Evolutionary conservation across 2,329 filamentous ascomycete species (phyloP).

Genomic region (Colletotrichum agaves): DNA sequence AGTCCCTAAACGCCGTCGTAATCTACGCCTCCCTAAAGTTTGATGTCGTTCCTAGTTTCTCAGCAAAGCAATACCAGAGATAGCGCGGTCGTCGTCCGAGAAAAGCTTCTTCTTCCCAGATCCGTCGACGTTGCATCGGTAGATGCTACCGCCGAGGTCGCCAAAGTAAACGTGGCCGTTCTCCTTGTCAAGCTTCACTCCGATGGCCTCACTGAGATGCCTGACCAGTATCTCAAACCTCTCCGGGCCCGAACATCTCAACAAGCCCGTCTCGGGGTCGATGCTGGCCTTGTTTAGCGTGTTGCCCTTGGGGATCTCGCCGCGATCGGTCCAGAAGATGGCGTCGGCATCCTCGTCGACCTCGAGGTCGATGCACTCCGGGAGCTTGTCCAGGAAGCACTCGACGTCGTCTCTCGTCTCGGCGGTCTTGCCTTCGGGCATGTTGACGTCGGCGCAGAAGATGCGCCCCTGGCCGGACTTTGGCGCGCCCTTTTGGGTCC

Average conservation of each 20-base stretch:
- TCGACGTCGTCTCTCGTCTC: slow-evolving; percentile 53
- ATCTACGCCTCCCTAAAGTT: not conserved
- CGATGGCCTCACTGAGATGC: slow-evolving; percentile 59
- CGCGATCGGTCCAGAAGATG: slow-evolving; percentile 71
- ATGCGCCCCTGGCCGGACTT: slow-evolving; percentile 64
- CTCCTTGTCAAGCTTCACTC: slow-evolving; percentile 52
- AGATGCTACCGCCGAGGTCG: slow-evolving; percentile 53
- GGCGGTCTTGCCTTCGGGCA: slow-evolving; percentile 48
- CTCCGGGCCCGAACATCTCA: not conserved
- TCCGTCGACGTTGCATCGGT: slow-evolving; percentile 48
- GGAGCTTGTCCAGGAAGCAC: slow-evolving; percentile 55
- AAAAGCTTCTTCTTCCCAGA: slow-evolving; percentile 43
- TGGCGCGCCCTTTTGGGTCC: slow-evolving; percentile 68
- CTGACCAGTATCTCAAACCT: slow-evolving; percentile 45
- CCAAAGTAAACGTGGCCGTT: slow-evolving; percentile 51
- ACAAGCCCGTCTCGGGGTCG: slow-evolving; percentile 34
- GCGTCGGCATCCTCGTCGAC: slow-evolving; percentile 56
- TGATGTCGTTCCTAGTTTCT: not conserved
- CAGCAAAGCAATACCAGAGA: slow-evolving; percentile 17
- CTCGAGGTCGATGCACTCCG: slow-evolving; percentile 68
- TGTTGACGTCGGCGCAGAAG: slow-evolving; percentile 58
- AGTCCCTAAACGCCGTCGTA: not conserved
- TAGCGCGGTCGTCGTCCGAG: slow-evolving; percentile 29
- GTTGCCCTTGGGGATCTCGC: slow-evolving; percentile 66
- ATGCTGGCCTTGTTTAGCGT: slow-evolving; percentile 55